Base-by-base conservation (phyloP, 1,284 basidiomycete genomes). In the Takashimella koratensis region DNA sequence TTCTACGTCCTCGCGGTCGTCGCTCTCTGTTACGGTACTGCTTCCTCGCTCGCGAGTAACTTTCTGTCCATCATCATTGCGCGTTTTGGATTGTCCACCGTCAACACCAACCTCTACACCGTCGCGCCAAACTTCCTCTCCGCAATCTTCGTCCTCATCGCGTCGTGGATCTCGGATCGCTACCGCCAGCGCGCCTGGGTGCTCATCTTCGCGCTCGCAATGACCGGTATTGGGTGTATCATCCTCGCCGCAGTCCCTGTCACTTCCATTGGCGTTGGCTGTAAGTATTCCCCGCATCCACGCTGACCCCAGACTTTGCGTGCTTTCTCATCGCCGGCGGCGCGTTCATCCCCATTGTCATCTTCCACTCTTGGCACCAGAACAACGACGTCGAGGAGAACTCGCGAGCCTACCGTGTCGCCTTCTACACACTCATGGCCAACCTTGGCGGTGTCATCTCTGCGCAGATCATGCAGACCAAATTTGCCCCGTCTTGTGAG, bases 31-130 rank as follows among this genome's bases (percentile, higher is more conserved):
- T 66, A 66, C 49, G 60, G 60, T 6, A 52, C 47, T 23, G 60
- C 60, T 42, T 48, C 53, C 4, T 47, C 55, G 12, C 56, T 60
- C 13, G 64, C 60, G n/a, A n/a, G n/a, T n/a, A n/a, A n/a, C 56
- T 2, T 80, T 81, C 62, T 66, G 78, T 46, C 44, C 24, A 23
- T 26, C 24, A 45, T 45, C 23, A 43, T 65, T 49, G 56, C 56
- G 16, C 59, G 63, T 24, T 61, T 65, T 56, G 43, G 51, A 16
- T 67, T 52, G 49, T 58, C 57, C 8, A 54, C 52, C 0, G 62
- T 67, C 46, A 67, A 67, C 43, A 67, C 65, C 51, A 67, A 67
- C 45, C 52, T 67, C 5, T 67, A 53, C 47, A 65, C 65, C 19
- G 65, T 67, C 10, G 65, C 65, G 10, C 65, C 65, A 0, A n/a